phyloP scores from a whole-genome alignment of 1,284 basidiomycete genomes.

The Ceratobasidium sp. region DNA sequence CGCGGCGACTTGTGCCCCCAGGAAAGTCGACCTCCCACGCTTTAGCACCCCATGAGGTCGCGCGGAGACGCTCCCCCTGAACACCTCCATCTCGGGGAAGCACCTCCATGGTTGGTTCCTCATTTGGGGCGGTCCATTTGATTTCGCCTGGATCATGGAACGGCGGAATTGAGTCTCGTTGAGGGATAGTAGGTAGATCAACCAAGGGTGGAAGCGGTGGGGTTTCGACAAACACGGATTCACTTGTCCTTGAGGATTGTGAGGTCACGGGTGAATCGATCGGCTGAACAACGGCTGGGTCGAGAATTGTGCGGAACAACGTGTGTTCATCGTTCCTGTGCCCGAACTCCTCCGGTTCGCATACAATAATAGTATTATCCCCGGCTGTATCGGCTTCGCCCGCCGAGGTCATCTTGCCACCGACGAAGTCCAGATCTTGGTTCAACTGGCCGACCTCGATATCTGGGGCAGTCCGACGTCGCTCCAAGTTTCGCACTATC shows the following conservation, averaged over 20 bases:
- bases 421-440: conserved; percentile 22
- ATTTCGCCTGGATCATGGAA: conserved; percentile 5
- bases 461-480: conserved; percentile 5
- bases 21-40: conserved; percentile 55
- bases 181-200: conserved; percentile 12
- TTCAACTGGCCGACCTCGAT: conserved; percentile 2
- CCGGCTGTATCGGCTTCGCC: conserved; percentile 21
- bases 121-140: conserved; percentile 44
- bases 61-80: conserved; percentile 32
- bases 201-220: background rate
- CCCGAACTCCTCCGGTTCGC: background rate
- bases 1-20: conserved; percentile 39
- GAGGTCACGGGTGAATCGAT: conserved; percentile 23
- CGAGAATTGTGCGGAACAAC: background rate
- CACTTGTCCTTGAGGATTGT: conserved; percentile 7
- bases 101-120: conserved; percentile 60
- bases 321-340: conserved; percentile 2
- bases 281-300: background rate
- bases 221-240: conserved; percentile 22
- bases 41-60: conserved; percentile 54
- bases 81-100: conserved; percentile 51
- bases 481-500: conserved; percentile 23
- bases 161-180: conserved; percentile 2
- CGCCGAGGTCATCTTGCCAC: conserved; percentile 37
- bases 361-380: conserved; percentile 4